Conservation (phyloP, 2,329 filamentous ascomycete genomes). For the Monosporascus sp. region DNA sequence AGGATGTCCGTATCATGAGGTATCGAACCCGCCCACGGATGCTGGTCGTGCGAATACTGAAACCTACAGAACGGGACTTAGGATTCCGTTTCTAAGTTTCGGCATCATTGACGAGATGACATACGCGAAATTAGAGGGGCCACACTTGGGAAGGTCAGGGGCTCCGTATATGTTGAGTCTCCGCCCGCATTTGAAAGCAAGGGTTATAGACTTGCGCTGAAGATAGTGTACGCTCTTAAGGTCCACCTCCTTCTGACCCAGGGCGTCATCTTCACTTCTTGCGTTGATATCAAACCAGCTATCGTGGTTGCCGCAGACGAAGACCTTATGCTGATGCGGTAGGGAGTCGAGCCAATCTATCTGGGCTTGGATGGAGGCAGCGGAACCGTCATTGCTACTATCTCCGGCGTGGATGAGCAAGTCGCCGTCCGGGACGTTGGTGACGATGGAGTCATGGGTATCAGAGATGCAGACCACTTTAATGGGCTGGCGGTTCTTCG, state of each 20-base stretch:
- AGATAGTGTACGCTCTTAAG: constrained; percentile 71
- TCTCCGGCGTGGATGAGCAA: constrained; percentile 89
- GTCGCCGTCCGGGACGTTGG: constrained; percentile 68
- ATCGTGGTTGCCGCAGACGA: constrained; percentile 87
- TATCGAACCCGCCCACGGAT: constrained; percentile 69
- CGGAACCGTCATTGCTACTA: constrained; percentile 67
- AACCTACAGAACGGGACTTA: constrained; percentile 42
- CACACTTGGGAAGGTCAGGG: constrained; percentile 72
- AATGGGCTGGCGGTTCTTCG: constrained; percentile 51
- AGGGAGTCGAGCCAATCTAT: constrained; percentile 74
- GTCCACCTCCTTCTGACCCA: constrained; percentile 49
- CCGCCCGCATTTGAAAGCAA: constrained; percentile 57
- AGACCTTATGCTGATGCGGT: constrained; percentile 73
- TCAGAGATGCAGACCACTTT: constrained; percentile 85
- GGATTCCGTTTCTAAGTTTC: constrained; percentile 1
- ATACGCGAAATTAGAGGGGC: constrained; percentile 62
- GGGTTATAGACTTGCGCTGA: constrained; percentile 59
- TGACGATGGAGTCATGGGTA: constrained; percentile 64
- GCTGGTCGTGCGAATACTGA: constrained; percentile 60
- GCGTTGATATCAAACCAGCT: constrained; percentile 70
- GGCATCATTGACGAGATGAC: constrained; percentile 5
- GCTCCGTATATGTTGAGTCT: constrained; percentile 71
- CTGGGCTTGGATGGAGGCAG: constrained; percentile 71
- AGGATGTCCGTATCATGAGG: constrained; percentile 71
- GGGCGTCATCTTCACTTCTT: constrained; percentile 50